Percentiles rank a stretch among this genome's conserved stretches.
These are phyloP conservation scores for Ustilago loliicola DNA, from an alignment of 1,284 basidiomycete species.

Conservation along the genomic window DNA sequence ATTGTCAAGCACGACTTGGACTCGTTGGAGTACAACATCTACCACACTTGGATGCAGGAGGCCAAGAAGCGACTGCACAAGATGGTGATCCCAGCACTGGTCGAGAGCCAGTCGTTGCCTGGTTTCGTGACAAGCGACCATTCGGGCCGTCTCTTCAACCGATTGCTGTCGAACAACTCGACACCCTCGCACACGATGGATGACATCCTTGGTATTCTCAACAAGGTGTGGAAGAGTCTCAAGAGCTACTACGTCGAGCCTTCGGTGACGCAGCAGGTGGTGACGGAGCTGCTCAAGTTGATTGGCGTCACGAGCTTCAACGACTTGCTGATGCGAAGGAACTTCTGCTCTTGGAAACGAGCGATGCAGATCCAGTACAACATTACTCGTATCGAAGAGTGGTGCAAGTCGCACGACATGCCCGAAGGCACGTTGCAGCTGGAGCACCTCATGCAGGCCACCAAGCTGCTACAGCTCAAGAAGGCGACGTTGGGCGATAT, in stretches of 20 bases:
- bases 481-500: constrained; percentile 84
- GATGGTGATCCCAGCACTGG: constrained; percentile 98
- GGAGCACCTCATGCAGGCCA: constrained; percentile 99
- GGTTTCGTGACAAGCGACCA: constrained; percentile 97
- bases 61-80: constrained; percentile 96
- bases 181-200: constrained; percentile 98
- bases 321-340: constrained; percentile 96
- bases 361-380: constrained; percentile 73
- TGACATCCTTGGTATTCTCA: constrained; percentile 94
- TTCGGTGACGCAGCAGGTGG: constrained; percentile 94
- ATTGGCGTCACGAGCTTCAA: constrained; percentile 99
- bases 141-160: constrained; percentile 90
- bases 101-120: constrained; percentile 96
- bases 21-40: constrained; percentile 98
- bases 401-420: constrained; percentile 81
- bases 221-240: constrained; percentile 98
- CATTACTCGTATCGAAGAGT: constrained; percentile 84
- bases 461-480: constrained; percentile 97
- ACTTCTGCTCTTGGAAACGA: constrained; percentile 99
- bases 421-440: constrained; percentile 97
- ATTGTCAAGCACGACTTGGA: constrained; percentile 99
- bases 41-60: constrained; percentile 99
- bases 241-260: constrained; percentile 99
- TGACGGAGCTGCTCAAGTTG: constrained; percentile 94
- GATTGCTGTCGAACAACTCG: constrained; percentile 81